Base-by-base conservation (phyloP, 345 rosid species). In the Citrus trifoliata region DNA sequence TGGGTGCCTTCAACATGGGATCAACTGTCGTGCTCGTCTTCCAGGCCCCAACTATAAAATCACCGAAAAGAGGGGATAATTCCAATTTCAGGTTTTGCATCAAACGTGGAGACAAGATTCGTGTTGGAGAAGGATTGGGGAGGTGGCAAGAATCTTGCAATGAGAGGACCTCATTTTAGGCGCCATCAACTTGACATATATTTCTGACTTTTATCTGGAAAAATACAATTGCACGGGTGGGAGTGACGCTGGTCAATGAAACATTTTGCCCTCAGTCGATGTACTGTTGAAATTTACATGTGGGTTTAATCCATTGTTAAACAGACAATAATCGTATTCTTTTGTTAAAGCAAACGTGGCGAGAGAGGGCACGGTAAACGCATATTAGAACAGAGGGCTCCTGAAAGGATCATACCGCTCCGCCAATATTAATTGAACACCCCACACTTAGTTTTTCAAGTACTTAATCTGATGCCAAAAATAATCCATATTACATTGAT, bases 1-100 rank as follows among this genome's bases (percentile, higher is more conserved):
- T 96, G 25, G 99, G 87, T 71, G 98, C 85, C 58, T 93, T 96
- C 86, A 91, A 94, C 87, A 88, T 93, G 94, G 98, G 99, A 81
- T 96, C 98, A 2, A 94, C 98, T 0, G 98, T 94, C 10, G 99
- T 96, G 69, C 94, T 96, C 9, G 88, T 96, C 64, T 96, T 96
- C 83, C 93, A 96, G 61, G 99, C 98, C 62, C 97, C 96, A 18
- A 81, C 88, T 6, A 61, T 80, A 67, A 87, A 84, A 74, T 79
- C 87, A 60, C 72, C 74, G 1, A 76, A 87, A 64, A 79, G 76
- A 10, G 78, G 56, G 28, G 64, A 82, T 53, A 76, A 81, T 70
- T 84, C 95, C 13, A 90, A 87, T 63, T 96, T 89, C 84, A 84
- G 83, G 76, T 96, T 93, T 80, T 82, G 84, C 67, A 62, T 94